These are phyloP conservation scores for Mycena leptocephala DNA, from an alignment of 768 basidiomycete genomes.

Conservation along the genomic window DNA sequence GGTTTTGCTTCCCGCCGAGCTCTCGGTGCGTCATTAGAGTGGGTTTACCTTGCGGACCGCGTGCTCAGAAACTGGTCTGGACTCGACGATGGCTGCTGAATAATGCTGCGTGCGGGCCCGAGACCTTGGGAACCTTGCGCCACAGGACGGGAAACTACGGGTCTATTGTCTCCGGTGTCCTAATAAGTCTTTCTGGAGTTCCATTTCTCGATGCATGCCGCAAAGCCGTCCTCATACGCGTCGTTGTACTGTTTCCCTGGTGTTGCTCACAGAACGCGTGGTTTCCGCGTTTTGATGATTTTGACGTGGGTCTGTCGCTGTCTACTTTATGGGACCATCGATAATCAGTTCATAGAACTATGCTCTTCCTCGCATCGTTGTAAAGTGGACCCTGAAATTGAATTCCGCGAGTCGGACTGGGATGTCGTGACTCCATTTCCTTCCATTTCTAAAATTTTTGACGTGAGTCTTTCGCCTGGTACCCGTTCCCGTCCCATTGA, in stretches of 20 bases:
- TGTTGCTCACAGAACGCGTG: background rate
- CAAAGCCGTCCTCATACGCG: too few species aligned
- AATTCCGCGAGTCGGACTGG: too few species aligned
- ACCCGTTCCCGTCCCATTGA: too few species aligned
- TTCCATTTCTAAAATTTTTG: too few species aligned
- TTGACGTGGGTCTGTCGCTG: background rate
- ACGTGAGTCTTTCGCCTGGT: too few species aligned
- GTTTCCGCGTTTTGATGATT: slow-evolving; percentile 8
- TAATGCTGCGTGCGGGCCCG: background rate
- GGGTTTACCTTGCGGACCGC: background rate
- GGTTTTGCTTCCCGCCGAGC: background rate
- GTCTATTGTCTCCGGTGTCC: background rate
- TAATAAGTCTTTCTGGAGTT: background rate
- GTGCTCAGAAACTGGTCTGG: background rate
- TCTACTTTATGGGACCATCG: background rate
- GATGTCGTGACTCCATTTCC: too few species aligned
- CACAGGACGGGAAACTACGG: background rate
- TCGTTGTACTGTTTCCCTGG: too few species aligned
- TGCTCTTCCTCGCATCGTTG: too few species aligned
- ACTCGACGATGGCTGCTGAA: background rate
- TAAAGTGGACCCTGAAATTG: too few species aligned
- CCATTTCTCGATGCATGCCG: too few species aligned
- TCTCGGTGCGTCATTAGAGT: slow-evolving; percentile 29
- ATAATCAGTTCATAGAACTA: background rate
- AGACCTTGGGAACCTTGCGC: background rate